Base-by-base conservation (phyloP, 2,329 filamentous ascomycete genomes). In the Diaporthe australafricana region DNA sequence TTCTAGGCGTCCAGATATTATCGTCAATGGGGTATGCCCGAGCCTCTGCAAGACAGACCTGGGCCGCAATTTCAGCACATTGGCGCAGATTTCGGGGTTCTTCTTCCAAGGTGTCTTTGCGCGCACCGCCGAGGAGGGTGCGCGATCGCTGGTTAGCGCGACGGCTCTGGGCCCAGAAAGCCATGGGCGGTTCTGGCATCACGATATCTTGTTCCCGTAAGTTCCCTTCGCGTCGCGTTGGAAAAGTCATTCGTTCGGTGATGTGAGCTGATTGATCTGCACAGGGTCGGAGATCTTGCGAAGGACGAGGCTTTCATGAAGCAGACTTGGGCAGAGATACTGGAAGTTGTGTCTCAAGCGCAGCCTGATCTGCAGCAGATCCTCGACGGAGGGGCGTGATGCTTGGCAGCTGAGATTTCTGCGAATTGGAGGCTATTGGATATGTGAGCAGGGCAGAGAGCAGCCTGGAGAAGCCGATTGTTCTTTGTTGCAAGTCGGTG, bases 121-220 rank as follows among this genome's bases (percentile, higher is more conserved):
- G 42, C 62, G 65, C 11, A 72, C 70, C 11, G 55, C 70, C 3
- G 70, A 71, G 16, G 35, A 71, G 22, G 69, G 69, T 12, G 22
- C 69, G 5, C 47, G 69, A 11, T 60, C 50, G 9, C 52, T 68
- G 11, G 69, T 71, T 12, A 68, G 69, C 22, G 69, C 47, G 9
- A 68, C 52, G 6, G 50, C 62, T 3, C 38, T 71, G 11, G 69
- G 69, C 4, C 50, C 69, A 2, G 60, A 71, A 20, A 63, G 57
- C 56, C 60, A 67, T 32, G 69, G 69, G 27, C 30, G 27, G 16
- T 48, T 71, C 35, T 67, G 69, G 69, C 40, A 50, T 42, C 45
- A 71, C n/a, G 69, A 63, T 17, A 38, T 52, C 35, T n/a, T 60
- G 53, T 30, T 3, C 25, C 67, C 67, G 67, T 69, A 17, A 69